Evolutionary conservation across 805 yeast genomes (phyloP), one percentile per base, ranked within the genome.

Genomic region (Sporopachydermia quercuum): DNA sequence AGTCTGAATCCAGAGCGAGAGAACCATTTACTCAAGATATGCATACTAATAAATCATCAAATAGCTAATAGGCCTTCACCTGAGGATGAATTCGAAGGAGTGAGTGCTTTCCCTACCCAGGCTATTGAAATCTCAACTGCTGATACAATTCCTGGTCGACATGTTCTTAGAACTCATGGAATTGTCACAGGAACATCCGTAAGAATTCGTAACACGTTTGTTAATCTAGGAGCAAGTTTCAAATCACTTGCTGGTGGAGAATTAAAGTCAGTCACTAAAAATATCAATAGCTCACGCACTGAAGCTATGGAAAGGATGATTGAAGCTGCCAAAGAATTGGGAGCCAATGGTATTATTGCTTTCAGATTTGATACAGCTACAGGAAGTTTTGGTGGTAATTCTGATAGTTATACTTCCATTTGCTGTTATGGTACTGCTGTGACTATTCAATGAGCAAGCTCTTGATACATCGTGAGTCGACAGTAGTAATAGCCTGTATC

Each of bases 371-470:
- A 48, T 38, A 37, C 40, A 14, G 15, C 42, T n/a, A 27, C 42
- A 15, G 43, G 35, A 8, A 43, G 35, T 8, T 40, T 42, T 33
- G 42, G 44, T 16, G n/a, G 30, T n/a, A n/a, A 23, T 23, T 23
- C 30, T 8, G 30, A 23, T 8, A 8, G 13, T n/a, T 40, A 38
- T 43, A 43, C 41, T 16, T 47, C 45, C 33, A 39, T 48, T 6
- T 41, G 47, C 34, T 47, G 49, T 37, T 48, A 47, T 33, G 51
- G 49, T 18, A 47, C 51, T 3, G 51, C 51, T 3, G 48, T 37
- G 6, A 41, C 43, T 27, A 44, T 38, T n/a, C n/a, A n/a, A n/a
- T n/a, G n/a, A n/a, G n/a, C n/a, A n/a, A n/a, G n/a, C n/a, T n/a
- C n/a, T n/a, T n/a, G n/a, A n/a, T n/a, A n/a, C n/a, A n/a, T n/a